Evolutionary conservation across 2,329 filamentous ascomycete genomes (phyloP).

Genomic region (Cucurbitaria berberidis): DNA sequence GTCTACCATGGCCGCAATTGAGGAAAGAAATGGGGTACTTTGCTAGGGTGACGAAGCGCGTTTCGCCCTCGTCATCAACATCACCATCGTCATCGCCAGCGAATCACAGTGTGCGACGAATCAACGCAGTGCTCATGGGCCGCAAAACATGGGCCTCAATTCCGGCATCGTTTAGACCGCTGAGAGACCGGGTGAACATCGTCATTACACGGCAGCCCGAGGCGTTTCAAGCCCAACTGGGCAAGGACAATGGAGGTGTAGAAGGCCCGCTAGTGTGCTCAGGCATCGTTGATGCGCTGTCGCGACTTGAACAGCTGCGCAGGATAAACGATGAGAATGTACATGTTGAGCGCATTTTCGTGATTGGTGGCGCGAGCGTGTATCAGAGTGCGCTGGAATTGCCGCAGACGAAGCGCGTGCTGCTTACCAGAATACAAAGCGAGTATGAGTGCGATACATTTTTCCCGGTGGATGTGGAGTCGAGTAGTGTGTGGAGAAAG

Average conservation of each 20-base stretch:
- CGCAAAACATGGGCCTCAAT: slow-evolving; percentile 97
- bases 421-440: slow-evolving; percentile 71
- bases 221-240: slow-evolving; percentile 6
- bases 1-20: slow-evolving; percentile 86
- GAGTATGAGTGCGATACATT: slow-evolving; percentile 80
- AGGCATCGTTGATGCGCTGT: slow-evolving; percentile 54
- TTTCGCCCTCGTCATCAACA: slow-evolving; percentile 42
- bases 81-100: too few relatives aligned
- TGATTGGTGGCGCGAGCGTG: slow-evolving; percentile 90
- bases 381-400: slow-evolving; percentile 73
- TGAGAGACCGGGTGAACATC: slow-evolving; percentile 81
- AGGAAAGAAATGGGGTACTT: slow-evolving; percentile 96
- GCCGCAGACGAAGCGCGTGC: slow-evolving; percentile 64
- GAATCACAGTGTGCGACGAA: slow-evolving; percentile 11
- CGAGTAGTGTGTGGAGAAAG: slow-evolving; percentile 60
- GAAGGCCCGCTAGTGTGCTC: slow-evolving; percentile 61
- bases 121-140: slow-evolving; percentile 87
- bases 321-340: neutral
- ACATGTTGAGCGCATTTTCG: slow-evolving; percentile 62
- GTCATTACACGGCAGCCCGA: slow-evolving; percentile 68
- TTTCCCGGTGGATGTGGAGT: slow-evolving; percentile 67
- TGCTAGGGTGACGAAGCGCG: slow-evolving; percentile 80
- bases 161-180: slow-evolving; percentile 76
- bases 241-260: neutral
- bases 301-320: slow-evolving; percentile 40